Conservation (phyloP, 2,329 filamentous ascomycete genomes). For the Sporothrix brasiliensis region DNA sequence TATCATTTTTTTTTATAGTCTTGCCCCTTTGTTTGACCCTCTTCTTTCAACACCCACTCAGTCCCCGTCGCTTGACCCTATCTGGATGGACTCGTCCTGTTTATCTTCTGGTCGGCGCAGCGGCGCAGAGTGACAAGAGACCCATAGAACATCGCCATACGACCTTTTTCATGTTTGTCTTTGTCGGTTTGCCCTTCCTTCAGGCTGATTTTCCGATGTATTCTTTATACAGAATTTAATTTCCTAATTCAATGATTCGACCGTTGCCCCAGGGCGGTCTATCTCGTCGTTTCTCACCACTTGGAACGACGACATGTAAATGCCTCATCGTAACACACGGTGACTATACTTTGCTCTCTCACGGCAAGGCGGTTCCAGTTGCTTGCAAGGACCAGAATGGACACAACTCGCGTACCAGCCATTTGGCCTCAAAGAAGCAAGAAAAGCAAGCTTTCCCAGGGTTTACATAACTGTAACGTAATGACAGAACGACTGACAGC, state of each 20-base stretch:
- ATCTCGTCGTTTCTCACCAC: neutral
- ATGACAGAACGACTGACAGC: neutral
- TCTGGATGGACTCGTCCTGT: neutral
- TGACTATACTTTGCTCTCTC: slow-evolving; percentile 5
- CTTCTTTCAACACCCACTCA: too few relatives aligned
- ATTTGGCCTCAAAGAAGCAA: neutral
- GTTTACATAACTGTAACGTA: slow-evolving; percentile 18
- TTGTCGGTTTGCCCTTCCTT: neutral
- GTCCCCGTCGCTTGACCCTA: neutral
- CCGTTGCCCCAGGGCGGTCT: neutral
- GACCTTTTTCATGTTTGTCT: neutral
- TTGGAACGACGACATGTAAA: neutral
- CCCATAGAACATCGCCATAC: slow-evolving; percentile 17
- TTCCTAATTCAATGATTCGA: neutral
- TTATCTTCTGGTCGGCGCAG: slow-evolving; percentile 11
- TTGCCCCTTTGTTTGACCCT: neutral
- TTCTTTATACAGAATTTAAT: neutral
- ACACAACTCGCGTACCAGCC: neutral
- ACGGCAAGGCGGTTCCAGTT: neutral
- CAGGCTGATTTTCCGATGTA: neutral
- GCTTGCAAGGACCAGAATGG: neutral
- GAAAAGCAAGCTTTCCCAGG: neutral
- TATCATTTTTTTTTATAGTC: neutral
- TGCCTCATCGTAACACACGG: neutral
- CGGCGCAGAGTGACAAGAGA: neutral